These are phyloP conservation scores for Fusarium sp. DNA, from an alignment of 2,329 filamentous ascomycete species.

Conservation along the genomic window DNA sequence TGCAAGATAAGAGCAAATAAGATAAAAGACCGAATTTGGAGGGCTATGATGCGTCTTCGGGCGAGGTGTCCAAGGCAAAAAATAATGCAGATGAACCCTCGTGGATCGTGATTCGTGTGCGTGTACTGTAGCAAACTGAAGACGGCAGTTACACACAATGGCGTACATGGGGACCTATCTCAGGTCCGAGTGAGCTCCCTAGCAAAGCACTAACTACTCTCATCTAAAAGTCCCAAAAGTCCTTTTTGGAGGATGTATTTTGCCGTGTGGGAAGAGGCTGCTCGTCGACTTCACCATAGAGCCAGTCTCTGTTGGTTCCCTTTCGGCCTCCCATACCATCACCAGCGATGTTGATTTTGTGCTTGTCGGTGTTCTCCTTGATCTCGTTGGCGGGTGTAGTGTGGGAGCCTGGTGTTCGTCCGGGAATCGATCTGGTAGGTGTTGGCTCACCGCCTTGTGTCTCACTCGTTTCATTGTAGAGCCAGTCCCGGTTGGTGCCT, in stretches of 20 bases:
- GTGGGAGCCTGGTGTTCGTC: conserved; percentile 52
- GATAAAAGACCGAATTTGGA: neutral
- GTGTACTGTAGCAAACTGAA: conserved; percentile 6
- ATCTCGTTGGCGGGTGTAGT: conserved; percentile 13
- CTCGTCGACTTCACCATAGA: conserved; percentile 64
- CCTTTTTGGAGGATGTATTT: conserved; percentile 53
- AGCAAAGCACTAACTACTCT: conserved; percentile 20
- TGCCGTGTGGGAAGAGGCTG: conserved; percentile 54
- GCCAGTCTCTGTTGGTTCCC: conserved; percentile 67
- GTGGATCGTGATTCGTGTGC: conserved; percentile 23
- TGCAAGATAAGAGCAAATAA: conserved; percentile 19
- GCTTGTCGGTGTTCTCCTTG: conserved; percentile 33
- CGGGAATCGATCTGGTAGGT: conserved; percentile 48
- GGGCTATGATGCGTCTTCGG: conserved; percentile 11
- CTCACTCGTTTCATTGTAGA: conserved; percentile 64
- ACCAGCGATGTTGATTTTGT: conserved; percentile 62
- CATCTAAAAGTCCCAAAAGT: conserved; percentile 64
- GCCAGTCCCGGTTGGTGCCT: conserved; percentile 66
- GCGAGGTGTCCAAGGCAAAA: conserved; percentile 23
- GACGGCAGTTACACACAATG: neutral
- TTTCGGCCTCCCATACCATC: conserved; percentile 75
- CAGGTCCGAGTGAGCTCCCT: conserved; percentile 3
- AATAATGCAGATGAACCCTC: conserved; percentile 18
- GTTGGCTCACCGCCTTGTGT: conserved; percentile 19
- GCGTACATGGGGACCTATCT: neutral